phyloP scores from a whole-genome alignment of 441 rosid species.

The Syzygium syzygioides region DNA sequence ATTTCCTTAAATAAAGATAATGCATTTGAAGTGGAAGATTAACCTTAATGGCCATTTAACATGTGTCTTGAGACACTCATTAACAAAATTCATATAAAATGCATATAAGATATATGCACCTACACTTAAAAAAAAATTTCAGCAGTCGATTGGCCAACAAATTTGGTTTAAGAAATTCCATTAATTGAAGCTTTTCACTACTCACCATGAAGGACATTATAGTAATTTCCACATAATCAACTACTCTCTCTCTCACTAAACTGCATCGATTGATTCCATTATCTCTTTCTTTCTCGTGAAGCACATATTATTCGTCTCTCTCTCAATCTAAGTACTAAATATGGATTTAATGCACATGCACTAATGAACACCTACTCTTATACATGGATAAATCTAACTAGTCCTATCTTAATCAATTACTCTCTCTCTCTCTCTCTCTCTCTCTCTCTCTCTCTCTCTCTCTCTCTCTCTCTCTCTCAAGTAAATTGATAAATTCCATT shows the following conservation, averaged over 20 bases:
- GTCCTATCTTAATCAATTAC: neutral
- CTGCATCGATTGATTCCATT: too few species aligned
- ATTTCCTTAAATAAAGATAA: too few species aligned
- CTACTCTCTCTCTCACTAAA: neutral
- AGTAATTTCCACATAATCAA: neutral
- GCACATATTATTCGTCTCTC: too few species aligned
- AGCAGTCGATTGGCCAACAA: neutral
- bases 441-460: neutral
- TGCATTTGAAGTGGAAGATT: neutral
- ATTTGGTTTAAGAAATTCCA: neutral
- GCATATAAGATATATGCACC: neutral
- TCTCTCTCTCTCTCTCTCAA: neutral
- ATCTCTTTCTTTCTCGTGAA: too few species aligned
- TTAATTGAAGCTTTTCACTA: neutral
- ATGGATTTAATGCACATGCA: too few species aligned
- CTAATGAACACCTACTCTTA: too few species aligned
- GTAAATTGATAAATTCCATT: neutral
- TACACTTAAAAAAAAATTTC: neutral
- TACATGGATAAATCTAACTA: too few species aligned
- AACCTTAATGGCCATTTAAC: neutral
- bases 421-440: neutral
- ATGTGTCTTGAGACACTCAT: neutral
- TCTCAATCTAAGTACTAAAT: too few species aligned
- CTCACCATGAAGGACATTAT: neutral
- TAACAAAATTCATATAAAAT: neutral